phyloP scores from a whole-genome alignment of 352 stramenopile genomes.

The Globisporangium yorkense region DNA sequence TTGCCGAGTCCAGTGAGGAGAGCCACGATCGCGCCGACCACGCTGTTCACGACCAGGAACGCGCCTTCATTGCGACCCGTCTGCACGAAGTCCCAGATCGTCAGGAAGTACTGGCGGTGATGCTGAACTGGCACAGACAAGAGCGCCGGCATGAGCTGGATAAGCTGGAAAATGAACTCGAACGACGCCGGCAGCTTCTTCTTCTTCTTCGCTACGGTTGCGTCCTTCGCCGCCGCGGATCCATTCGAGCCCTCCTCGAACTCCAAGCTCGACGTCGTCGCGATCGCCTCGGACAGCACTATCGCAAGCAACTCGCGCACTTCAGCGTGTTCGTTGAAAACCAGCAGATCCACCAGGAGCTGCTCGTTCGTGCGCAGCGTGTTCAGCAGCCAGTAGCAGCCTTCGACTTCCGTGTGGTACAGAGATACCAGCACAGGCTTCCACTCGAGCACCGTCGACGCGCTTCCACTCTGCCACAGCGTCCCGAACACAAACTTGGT shows the following conservation, averaged over 20 bases:
- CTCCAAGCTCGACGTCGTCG: constrained; percentile 45
- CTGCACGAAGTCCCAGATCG: constrained; percentile 72
- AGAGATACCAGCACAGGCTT: constrained; percentile 54
- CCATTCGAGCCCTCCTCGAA: constrained; percentile 32
- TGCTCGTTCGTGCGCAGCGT: constrained; percentile 56
- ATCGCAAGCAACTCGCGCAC: constrained; percentile 67
- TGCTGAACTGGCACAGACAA: constrained; percentile 60
- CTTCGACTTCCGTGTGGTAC: constrained; percentile 65
- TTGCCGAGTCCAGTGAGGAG: constrained; percentile 53
- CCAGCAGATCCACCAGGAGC: constrained; percentile 66
- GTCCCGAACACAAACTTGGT: constrained; percentile 87
- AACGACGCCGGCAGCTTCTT: constrained; percentile 64
- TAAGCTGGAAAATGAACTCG: constrained; percentile 77
- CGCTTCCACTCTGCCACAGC: constrained; percentile 74
- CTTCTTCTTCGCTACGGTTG: not conserved
- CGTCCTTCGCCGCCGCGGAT: not conserved
- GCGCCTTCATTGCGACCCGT: constrained; percentile 76
- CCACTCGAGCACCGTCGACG: constrained; percentile 73
- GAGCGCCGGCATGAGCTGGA: constrained; percentile 72
- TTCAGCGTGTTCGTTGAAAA: constrained; percentile 59
- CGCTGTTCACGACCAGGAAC: constrained; percentile 79
- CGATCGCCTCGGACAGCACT: constrained; percentile 63
- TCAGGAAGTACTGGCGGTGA: constrained; percentile 70
- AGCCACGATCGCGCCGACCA: constrained; percentile 67
- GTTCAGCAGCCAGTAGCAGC: constrained; percentile 67